Evolutionary conservation across 768 basidiomycete species (phyloP), one percentile per base, ranked within the genome.

Genomic region (Mycena albidolilacea): DNA sequence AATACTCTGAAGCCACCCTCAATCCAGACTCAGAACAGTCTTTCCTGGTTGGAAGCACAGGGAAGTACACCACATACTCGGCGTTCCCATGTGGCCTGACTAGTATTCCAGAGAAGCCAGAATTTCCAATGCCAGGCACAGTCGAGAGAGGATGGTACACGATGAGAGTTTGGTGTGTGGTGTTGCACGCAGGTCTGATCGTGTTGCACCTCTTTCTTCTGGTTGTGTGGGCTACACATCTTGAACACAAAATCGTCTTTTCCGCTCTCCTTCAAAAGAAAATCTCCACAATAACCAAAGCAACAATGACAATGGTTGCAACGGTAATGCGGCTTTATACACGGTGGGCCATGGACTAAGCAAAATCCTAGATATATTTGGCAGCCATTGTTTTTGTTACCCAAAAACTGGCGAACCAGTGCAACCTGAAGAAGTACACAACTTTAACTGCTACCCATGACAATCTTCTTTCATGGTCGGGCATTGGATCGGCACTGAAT

Each of bases 401-500:
- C 19, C 59, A 60, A 21, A 60, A 60, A 41, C 39, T 60, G n/a
- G 59, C 59, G n/a, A 60, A 21, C 39, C 59, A 21, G 19, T 60
- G 38, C 8, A 41, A 60, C 37, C 5, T 60, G 11, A 38, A n/a
- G 39, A 60, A 41, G 39, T 60, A 41, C n/a, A 39, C 38, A 17
- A 60, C 59, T n/a, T 19, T 60, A 19, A 60, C 59, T 21, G 38
- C 59, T 14, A 60, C 59, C n/a, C 59, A 60, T 60, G 59, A 60
- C 38, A 60, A 60, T 38, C 39, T 60, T 9, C 19, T 41, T 9
- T 60, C 38, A n/a, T 60, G 59, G 59, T 21, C 59, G n/a, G 59
- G 59, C 19, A 39, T 60, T 41, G 59, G 59, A 39, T 60, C 59
- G 4, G 38, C 59, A 10, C 38, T 60, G 17, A 39, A 38, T 21